Evolutionary conservation across 1,284 basidiomycete genomes (phyloP), one percentile per base, ranked within the genome.

Genomic region (Moesziomyces sp.): DNA sequence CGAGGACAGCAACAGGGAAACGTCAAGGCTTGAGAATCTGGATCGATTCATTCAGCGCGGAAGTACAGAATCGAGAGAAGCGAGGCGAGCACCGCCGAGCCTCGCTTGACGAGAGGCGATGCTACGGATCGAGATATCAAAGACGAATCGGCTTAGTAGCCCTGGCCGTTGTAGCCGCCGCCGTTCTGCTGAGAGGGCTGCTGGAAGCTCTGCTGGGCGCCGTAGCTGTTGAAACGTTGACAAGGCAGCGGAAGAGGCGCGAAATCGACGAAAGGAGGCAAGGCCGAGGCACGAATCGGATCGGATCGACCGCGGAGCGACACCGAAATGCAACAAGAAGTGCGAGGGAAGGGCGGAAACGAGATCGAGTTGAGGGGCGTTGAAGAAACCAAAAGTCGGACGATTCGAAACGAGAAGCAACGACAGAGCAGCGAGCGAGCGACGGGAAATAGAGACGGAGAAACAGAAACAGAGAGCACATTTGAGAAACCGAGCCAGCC

Each of bases 171-270:
- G 65, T 64, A 68, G 8, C 50, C 59, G 46, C 60, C 65, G 28
- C 61, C 61, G 55, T 74, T 65, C 61, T 74, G 66, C 63, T 72
- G 68, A 11, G 54, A 49, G 26, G 71, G 60, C 58, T 74, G 71
- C 48, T 68, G 71, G 66, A 68, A 74, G 30, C 65, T 57, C 58
- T 64, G 68, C 50, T 65, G 62, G 45, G 59, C 61, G 45, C 65
- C 70, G 63, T 67, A 73, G 50, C 65, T 68, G 43, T 64, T 52
- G 46, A 40, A 47, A 35, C 44, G 46, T 30, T 28, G 46, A 45
- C 38, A 44, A 59, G n/a, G 26, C 46, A 52, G 40, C 46, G 49
- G 44, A 38, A 52, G 34, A 50, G 49, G n/a, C 30, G 42, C 26
- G 30, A 59, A 13, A 28, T 18, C 38, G 53, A 45, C 34, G n/a